Base-by-base conservation (phyloP, 2,329 filamentous ascomycete species). In the Colletotrichum trifolii region DNA sequence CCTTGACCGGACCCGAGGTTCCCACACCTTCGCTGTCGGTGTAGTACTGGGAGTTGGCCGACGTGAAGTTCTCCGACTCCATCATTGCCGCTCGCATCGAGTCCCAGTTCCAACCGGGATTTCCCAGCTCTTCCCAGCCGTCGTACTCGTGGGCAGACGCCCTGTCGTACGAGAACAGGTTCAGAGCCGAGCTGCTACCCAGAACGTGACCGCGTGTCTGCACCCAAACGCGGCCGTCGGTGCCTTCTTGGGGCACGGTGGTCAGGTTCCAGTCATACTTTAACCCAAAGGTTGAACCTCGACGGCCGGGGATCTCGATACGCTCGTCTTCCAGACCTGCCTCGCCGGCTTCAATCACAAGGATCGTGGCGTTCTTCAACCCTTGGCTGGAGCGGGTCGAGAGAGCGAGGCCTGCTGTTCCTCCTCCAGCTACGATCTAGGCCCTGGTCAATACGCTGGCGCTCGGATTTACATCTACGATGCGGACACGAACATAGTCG, bases 131-230 rank as follows among this genome's bases (percentile, higher is more conserved):
- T 46, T 72, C 75, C 75, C 74, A 77, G 34, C 71, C 71, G 58
- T 77, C 70, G 40, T 76, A 75, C 43, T 77, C 74, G 40, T 66
- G 68, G 3, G 68, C 67, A 12, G 70, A 67, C 4, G 73, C 74
- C 7, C 75, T 68, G 57, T 77, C 73, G 60, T 73, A 77, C 11
- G 72, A 71, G 72, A 77, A 74, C 17, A 81, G 78, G 66, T 84
- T 84, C 34, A 84, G 64, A 0, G 80, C 76, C 10, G 75, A 79
- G 40, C 76, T 79, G 6, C 82, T 82, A 8, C 82, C 82, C 0
- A 85, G 74, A 1, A 81, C 78, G 48, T 80, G 79, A 7, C 80
- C 82, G 11, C 81, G 74, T 4, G 76, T 76, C 47, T 80, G 76
- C 4, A 71, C 59, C 33, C 82, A 76, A 6, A 73, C 67, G 4